Evolutionary conservation across 495 filamentous ascomycete species (phyloP), one percentile per base, ranked within the genome.

Genomic region (Tuber magnatum): DNA sequence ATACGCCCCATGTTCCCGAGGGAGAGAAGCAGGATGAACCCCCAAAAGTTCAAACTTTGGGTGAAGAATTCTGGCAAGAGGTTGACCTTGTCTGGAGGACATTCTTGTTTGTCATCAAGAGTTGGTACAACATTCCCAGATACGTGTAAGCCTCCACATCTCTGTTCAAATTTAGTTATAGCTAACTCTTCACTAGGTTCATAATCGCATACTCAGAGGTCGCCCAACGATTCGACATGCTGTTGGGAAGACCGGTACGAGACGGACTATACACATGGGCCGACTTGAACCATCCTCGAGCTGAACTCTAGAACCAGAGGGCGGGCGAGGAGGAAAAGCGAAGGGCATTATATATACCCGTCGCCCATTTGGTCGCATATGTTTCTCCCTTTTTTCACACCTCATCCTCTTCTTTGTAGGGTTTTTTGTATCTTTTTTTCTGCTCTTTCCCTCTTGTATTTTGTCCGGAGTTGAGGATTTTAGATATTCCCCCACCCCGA

Each of bases 61-160:
- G 81, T 68, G 91, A 94, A 12, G 84, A 88, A 4, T 86, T 96
- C 75, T 85, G 85, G 74, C 83, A 86, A 3, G 95, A 97, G 83
- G 85, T 89, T 70, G 82, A 83, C 8, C 80, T 88, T 24, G 86
- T 97, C 5, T 89, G 86, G 75, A 86, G 86, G 71, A 90, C 89
- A 1, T 86, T 86, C 32, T 84, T 88, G 73, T 89, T 88, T 75
- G 90, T 99, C 5, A 18, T 97, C 12, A 86, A 83, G 74, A 87
- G 88, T 76, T 99, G 93, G 92, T 46, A 90, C 20, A 82, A 83
- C 39, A 83, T 94, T 24, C 95, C 95, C 1, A 84, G 81, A 12
- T 89, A 87, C 68, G 2, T 92, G 91, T 96, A 88, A 90, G 92
- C 71, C 80, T 32, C 40, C 28, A 18, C 20, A 65, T 70, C 22